Conservation (phyloP, 306 rosid genomes). For the Arachis hypogaea region DNA sequence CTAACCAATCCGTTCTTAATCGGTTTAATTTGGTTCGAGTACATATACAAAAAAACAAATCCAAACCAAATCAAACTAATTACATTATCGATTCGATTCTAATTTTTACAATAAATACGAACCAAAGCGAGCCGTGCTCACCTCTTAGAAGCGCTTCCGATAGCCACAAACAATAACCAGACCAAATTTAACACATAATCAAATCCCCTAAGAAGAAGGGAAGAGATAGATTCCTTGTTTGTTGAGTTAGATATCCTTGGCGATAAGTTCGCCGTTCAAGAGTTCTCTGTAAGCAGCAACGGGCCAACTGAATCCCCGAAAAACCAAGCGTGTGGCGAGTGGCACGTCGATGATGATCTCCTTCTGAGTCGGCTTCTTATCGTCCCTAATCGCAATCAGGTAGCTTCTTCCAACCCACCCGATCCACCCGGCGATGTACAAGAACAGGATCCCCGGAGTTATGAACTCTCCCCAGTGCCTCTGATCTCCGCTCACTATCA, state of each 20-base stretch:
- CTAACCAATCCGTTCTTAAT: no score
- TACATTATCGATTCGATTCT: no score
- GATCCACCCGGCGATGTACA: conserved; percentile 97
- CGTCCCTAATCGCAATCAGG: conserved; percentile 84
- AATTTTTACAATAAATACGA: no score
- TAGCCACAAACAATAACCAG: neutral
- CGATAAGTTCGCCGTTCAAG: conserved; percentile 80
- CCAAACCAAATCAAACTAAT: no score
- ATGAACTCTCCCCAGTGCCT: conserved; percentile 99
- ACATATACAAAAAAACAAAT: no score
- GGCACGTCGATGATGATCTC: conserved; percentile 98
- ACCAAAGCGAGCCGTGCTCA: no score
- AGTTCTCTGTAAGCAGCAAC: conserved; percentile 91
- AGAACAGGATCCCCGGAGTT: conserved; percentile 76
- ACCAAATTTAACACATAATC: neutral
- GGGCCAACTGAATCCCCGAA: conserved; percentile 94
- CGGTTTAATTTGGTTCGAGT: no score
- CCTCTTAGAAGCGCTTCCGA: neutral
- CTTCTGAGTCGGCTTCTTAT: conserved; percentile 89
- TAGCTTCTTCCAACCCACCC: conserved; percentile 99
- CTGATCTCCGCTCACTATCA: conserved; percentile 97
- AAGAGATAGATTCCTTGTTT: neutral
- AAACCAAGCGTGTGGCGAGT: conserved; percentile 67
- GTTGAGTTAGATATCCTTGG: conserved; percentile 73
- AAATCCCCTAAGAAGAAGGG: neutral